phyloP scores from a whole-genome alignment of 345 rosid genomes.

The Euphorbia lathyris region DNA sequence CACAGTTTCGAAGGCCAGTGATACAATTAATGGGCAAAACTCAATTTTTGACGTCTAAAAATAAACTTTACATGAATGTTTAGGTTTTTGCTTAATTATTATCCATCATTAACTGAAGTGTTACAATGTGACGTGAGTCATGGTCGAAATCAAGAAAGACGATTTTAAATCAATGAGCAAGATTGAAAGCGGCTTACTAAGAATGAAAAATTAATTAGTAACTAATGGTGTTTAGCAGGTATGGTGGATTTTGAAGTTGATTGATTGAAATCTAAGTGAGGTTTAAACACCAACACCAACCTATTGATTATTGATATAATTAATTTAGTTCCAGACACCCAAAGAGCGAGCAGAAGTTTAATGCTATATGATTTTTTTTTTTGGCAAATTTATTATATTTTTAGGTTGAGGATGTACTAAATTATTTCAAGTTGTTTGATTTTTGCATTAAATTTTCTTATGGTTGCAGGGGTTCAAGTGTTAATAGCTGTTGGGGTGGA shows the following conservation, averaged over 20 bases:
- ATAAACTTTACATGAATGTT: neutral
- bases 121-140: neutral
- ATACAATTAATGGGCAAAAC: neutral
- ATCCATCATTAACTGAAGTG: neutral
- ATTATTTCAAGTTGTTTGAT: constrained; percentile 10
- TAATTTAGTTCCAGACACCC: neutral
- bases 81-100: neutral
- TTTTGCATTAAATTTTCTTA: constrained; percentile 10
- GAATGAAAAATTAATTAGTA: neutral
- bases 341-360: neutral
- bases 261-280: neutral
- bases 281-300: too few species aligned
- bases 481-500: constrained; percentile 11
- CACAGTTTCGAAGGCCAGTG: too few species aligned
- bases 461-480: constrained; percentile 35
- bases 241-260: neutral
- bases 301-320: neutral
- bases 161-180: neutral
- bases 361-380: neutral
- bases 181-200: neutral
- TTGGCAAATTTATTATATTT: neutral
- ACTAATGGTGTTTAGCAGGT: neutral
- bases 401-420: neutral
- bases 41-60: neutral
- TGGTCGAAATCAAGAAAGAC: neutral